Conservation (phyloP, 2,329 filamentous ascomycete genomes). For the Hirsutella minnesotensis region DNA sequence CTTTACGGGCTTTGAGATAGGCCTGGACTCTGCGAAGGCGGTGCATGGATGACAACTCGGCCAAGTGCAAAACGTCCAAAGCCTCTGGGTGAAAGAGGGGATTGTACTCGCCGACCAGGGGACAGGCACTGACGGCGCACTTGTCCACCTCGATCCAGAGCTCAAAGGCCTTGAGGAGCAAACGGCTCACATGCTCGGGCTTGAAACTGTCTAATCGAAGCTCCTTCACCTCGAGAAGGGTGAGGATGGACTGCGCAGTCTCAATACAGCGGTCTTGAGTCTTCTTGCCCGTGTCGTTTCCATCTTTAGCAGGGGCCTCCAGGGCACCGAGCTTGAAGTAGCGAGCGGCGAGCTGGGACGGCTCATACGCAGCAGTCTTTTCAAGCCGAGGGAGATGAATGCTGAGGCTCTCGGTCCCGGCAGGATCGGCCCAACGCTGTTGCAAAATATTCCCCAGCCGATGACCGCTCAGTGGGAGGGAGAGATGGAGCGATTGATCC, state of each 20-base stretch:
- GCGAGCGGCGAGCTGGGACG: background rate
- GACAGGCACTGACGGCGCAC: slow-evolving; percentile 1
- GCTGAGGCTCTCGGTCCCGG: too few species aligned
- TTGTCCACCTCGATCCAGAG: slow-evolving; percentile 9
- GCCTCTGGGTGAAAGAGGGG: slow-evolving; percentile 2
- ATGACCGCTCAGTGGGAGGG: slow-evolving; percentile 25
- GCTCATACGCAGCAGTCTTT: background rate
- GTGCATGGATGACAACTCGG: background rate
- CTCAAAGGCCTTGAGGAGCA: slow-evolving; percentile 7
- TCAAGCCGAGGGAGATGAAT: background rate
- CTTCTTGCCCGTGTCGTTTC: background rate
- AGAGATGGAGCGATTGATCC: slow-evolving; percentile 18
- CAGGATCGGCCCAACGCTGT: too few species aligned
- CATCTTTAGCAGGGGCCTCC: background rate
- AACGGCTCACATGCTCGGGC: slow-evolving; percentile 4
- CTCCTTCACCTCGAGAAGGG: background rate
- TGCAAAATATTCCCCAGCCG: slow-evolving; percentile 15
- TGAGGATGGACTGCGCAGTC: background rate
- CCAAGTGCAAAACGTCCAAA: slow-evolving; percentile 2
- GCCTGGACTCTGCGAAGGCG: slow-evolving; percentile 1
- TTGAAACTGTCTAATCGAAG: background rate
- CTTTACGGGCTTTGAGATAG: slow-evolving; percentile 2
- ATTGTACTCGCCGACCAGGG: slow-evolving; percentile 2
- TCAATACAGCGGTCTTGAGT: background rate
- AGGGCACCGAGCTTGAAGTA: slow-evolving; percentile 3